Evolutionary conservation across 2,329 filamentous ascomycete species (phyloP).

Genomic region (Sordariomycetes sp.): DNA sequence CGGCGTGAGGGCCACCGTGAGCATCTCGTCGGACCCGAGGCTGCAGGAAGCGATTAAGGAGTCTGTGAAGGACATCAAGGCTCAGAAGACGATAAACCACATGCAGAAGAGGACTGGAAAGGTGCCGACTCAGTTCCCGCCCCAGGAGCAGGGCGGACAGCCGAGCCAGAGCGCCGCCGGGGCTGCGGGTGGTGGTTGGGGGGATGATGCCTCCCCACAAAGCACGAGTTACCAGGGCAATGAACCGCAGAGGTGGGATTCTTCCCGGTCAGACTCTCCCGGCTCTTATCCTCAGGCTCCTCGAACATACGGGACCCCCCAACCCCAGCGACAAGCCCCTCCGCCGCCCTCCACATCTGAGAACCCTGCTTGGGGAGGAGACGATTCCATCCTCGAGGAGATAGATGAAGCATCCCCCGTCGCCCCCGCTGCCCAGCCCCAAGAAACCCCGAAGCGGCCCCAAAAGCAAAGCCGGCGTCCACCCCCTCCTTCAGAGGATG

Average conservation of each 20-base stretch:
- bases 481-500: conserved; percentile 1
- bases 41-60: conserved; percentile 2
- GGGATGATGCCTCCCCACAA: not conserved
- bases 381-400: conserved; percentile 11
- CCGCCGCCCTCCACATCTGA: not conserved
- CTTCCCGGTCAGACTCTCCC: conserved; percentile 1
- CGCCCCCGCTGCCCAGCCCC: conserved; percentile 17
- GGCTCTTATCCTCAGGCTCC: conserved; percentile 7
- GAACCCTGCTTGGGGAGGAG: conserved; percentile 7
- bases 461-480: not conserved
- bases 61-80: conserved; percentile 1
- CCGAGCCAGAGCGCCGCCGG: not conserved
- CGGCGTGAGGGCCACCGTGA: not conserved
- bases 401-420: conserved; percentile 33
- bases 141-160: conserved; percentile 5
- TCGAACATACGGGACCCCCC: conserved; percentile 8
- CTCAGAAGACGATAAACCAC: conserved; percentile 2
- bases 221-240: not conserved
- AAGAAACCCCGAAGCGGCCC: conserved; percentile 3
- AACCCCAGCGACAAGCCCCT: not conserved
- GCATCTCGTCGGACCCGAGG: conserved; percentile 2
- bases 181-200: not conserved
- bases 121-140: conserved; percentile 7
- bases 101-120: conserved; percentile 5
- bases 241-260: conserved; percentile 6